A percentile compares a stretch with the other conserved stretches of the same genome.
Evolutionary conservation across 495 filamentous ascomycete genomes (phyloP).

Genomic region (Patellaria atrata): DNA sequence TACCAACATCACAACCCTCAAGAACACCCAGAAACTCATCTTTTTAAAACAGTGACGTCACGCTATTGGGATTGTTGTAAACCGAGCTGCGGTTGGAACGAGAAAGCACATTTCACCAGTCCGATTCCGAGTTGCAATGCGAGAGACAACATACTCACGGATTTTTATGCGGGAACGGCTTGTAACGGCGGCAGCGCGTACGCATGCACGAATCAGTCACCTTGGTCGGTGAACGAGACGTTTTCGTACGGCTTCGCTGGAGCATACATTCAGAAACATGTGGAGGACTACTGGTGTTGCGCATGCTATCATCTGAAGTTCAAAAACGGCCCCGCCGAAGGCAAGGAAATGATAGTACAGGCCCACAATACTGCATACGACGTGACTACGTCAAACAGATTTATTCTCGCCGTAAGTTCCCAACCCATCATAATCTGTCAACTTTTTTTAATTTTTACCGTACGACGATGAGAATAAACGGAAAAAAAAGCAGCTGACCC

Average conservation of each 20-base stretch:
- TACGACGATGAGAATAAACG: neutral
- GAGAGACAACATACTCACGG: constrained; percentile 34
- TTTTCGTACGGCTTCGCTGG: constrained; percentile 51
- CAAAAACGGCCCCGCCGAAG: constrained; percentile 16
- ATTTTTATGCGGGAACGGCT: constrained; percentile 23
- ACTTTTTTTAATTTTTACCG: too few species aligned
- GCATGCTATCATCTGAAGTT: constrained; percentile 42
- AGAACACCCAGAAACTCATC: too few species aligned
- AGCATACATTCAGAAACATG: constrained; percentile 36
- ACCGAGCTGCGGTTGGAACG: constrained; percentile 48
- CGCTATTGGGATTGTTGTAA: constrained; percentile 63
- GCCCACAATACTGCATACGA: constrained; percentile 44
- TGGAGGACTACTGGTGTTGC: constrained; percentile 48
- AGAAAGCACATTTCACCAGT: constrained; percentile 34
- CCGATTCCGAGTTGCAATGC: constrained; percentile 42
- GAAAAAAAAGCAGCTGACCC: neutral
- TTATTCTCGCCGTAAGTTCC: constrained; percentile 15
- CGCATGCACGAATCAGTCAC: constrained; percentile 46
- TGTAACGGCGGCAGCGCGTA: constrained; percentile 42
- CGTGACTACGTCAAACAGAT: constrained; percentile 20
- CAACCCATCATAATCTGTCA: too few species aligned
- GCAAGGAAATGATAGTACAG: constrained; percentile 56
- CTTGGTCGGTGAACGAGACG: constrained; percentile 46
- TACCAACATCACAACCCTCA: too few species aligned
- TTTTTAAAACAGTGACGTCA: constrained; percentile 37